Base-by-base conservation (phyloP, 1,284 basidiomycete genomes). In the Inonotus hispidus region DNA sequence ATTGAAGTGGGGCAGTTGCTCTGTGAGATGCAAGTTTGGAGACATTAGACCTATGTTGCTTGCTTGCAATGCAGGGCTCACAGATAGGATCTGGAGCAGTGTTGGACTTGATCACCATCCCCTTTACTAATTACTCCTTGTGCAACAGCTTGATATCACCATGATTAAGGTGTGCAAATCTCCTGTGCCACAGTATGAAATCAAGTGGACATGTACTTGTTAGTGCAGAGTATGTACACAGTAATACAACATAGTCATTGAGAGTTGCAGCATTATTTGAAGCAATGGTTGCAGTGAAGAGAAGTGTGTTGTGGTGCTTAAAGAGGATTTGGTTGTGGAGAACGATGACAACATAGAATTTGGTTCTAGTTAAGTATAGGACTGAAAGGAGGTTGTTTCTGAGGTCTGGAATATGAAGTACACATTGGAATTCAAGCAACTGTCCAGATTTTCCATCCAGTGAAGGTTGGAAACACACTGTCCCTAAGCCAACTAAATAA, bases 341-440 rank as follows among this genome's bases (percentile, higher is more conserved):
- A 41, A 41, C 14, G n/a, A 13, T 41, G 39, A 41, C 39, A 41
- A 41, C 39, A 41, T 41, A 41, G 13, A 54, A 63, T 43, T 66
- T 68, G 10, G 71, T 64, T 5, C 66, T 62, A 55, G 73, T 70
- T 19, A 75, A 66, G 45, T 74, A 68, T 65, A 74, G 74, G 39
- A 41, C 39, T 41, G 39, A 41, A 13, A 41, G 39, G 39, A 41
- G 39, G 39, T 41, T 41, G n/a, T 41, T 41, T 41, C n/a, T 41
- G n/a, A 41, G 39, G 4, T 41, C n/a, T 16, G 39, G 39, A 41
- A 41, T 69, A 70, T 74, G 72, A 3, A 75, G 67, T n/a, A 74
- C 72, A 61, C 65, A 59, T 53, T 58, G 63, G 49, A 75, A 72
- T 45, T 71, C 65, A 37, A 74, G 65, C 55, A 54, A 47, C 54